These are phyloP conservation scores for Coemansia guatemalensis DNA, from an alignment of 192 early-diverging fungal species.

Conservation along the genomic window DNA sequence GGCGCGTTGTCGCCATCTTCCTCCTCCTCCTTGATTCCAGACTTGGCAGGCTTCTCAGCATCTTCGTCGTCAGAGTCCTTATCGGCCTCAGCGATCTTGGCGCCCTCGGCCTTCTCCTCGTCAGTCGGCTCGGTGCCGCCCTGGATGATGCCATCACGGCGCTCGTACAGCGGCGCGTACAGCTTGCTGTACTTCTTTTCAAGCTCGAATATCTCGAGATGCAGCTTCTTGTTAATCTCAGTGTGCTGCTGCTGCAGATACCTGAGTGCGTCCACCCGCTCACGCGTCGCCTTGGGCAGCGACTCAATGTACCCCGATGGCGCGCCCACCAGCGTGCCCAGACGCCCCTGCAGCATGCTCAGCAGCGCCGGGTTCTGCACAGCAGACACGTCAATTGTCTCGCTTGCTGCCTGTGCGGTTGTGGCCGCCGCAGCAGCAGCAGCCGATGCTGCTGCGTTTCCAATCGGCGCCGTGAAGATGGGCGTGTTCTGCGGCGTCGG, in stretches of 20 bases:
- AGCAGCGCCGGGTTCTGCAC: conserved; percentile 63
- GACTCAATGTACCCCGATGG: conserved; percentile 71
- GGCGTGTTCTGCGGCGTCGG: conserved; percentile 66
- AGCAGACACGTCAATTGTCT: conserved; percentile 32
- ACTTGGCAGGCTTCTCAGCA: conserved; percentile 24
- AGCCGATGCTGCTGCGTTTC: conserved; percentile 7
- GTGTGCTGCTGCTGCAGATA: conserved; percentile 86
- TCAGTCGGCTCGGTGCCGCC: conserved; percentile 91
- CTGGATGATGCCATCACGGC: conserved; percentile 76
- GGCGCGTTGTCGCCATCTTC: conserved; percentile 56
- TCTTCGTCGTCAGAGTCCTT: conserved; percentile 59
- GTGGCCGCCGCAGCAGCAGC: conserved; percentile 30
- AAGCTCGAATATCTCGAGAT: conserved; percentile 88
- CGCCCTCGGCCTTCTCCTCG: conserved; percentile 69
- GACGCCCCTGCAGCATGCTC: conserved; percentile 73
- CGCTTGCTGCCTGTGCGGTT: conserved; percentile 30
- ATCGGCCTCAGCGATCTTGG: conserved; percentile 62
- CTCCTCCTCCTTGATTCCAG: conserved; percentile 48
- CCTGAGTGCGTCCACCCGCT: conserved; percentile 84
- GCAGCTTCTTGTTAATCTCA: conserved; percentile 84
- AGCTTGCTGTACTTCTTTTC: conserved; percentile 94
- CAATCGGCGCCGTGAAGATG: conserved; percentile 56
- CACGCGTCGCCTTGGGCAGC: conserved; percentile 75
- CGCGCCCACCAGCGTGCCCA: conserved; percentile 76
- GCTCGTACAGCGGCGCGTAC: conserved; percentile 88